Conservation (phyloP, 192 early-diverging fungal species). For the Thamnidium elegans region DNA sequence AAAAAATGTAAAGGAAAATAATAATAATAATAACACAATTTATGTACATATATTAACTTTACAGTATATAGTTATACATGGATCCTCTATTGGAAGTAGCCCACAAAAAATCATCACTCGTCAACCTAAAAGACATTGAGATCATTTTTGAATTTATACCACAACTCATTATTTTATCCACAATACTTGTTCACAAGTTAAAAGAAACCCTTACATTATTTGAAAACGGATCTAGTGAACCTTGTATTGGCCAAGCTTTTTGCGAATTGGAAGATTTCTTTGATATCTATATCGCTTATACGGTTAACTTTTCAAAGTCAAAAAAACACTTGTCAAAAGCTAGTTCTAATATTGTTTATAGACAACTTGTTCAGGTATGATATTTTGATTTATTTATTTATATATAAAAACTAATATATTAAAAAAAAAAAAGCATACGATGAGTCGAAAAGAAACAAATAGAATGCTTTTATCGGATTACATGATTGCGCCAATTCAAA, state of each 20-base stretch:
- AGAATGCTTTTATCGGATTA: constrained; percentile 64
- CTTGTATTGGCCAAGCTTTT: constrained; percentile 27
- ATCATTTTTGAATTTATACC: constrained; percentile 37
- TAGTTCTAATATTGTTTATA: constrained; percentile 27
- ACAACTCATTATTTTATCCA: constrained; percentile 31
- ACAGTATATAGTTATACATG: constrained; percentile 34
- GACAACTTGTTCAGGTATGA: constrained; percentile 31
- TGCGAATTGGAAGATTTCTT: constrained; percentile 23
- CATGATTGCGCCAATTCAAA: constrained; percentile 75
- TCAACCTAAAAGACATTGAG: constrained; percentile 28
- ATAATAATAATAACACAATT: background rate
- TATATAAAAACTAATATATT: background rate
- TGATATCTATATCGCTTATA: constrained; percentile 34
- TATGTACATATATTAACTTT: background rate
- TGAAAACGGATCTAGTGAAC: background rate
- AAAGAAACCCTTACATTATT: constrained; percentile 5
- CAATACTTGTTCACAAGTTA: constrained; percentile 11
- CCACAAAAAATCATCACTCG: constrained; percentile 14
- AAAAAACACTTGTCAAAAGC: constrained; percentile 19
- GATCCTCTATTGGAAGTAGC: constrained; percentile 36
- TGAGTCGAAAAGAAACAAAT: constrained; percentile 38
- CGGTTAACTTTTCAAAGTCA: constrained; percentile 29
- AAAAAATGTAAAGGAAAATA: constrained; percentile 35
- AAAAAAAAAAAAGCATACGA: constrained; percentile 24
- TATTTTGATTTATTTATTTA: background rate